Base-by-base conservation (phyloP, 2,329 filamentous ascomycete species). In the Stagonosporopsis rhizophila region DNA sequence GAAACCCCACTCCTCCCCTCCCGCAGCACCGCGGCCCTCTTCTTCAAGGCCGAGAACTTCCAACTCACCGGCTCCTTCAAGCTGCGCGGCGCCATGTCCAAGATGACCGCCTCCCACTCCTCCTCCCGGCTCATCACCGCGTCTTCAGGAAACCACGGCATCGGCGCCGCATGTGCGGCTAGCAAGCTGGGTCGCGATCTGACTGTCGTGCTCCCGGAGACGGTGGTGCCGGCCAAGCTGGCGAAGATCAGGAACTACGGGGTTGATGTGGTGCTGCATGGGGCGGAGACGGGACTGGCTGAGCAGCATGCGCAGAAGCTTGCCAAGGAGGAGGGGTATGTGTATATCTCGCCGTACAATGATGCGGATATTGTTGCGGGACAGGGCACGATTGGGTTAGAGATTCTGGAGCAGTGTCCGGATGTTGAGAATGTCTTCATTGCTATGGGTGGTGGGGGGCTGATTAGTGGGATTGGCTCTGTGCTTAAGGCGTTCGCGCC, bases 1-100 rank as follows among this genome's bases (percentile, higher is more conserved):
- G 35, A 55, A 37, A 49, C 44, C n/a, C 52, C 52, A 3, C 20
- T 55, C 6, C 27, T 55, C 9, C 37, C 52, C 8, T 38, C 52
- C 22, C 19, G 44, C 11, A 35, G 38, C 20, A 34, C 12, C 1
- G 2, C 52, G 22, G 20, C 32, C n/a, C 44, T 55, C 38, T 55
- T 49, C 44, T 49, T 49, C 27, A 55, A 55, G 14, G 52, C 52
- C 11, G 52, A 55, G 17, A 49, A 49, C 30, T 55, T 55, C 44
- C 52, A 55, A 25, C 52, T 55, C 12, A 55, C 52, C 3, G 52
- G 52, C 38, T 55, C 44, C 17, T 55, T 49, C 52, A 55, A 55
- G 40, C 27, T 55, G n/a, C 42, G 38, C 15, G 52, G 52, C 30
- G 52, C 52, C 35, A 55, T 38, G 44, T 38, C 52, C 20, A 55